Base-by-base conservation (phyloP, 1,284 basidiomycete genomes). In the Naganishia sp. region DNA sequence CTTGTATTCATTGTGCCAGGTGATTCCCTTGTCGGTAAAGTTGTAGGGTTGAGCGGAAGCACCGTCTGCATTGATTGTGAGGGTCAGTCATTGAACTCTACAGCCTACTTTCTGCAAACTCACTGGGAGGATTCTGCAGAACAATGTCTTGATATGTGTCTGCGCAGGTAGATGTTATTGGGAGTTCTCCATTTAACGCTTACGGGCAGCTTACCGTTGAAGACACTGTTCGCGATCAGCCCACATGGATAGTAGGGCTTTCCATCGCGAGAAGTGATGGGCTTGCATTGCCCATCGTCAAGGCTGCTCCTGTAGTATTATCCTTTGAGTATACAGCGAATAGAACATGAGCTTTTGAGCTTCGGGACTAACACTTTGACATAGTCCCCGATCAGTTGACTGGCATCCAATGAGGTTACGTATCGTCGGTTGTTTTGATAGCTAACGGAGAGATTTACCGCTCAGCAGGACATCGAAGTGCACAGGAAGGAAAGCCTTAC, bases 401-500 rank as follows among this genome's bases (percentile, higher is more conserved):
- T 83, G 7, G 88, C 83, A 75, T 94, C 86, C 63, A 93, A 81
- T 76, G 91, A 95, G 83, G 95, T 92, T 69, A 99, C 94, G 77
- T 99, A 99, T 75, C 96, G 87, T 55, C 96, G 88, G 79, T 99
- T 96, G 79, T 99, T 99, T 84, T 99, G 96, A 82, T 89, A 99
- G 83, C 79, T 79, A 43, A 13, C n/a, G 25, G 55, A 16, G n/a
- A 44, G 31, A 63, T 2, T 21, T 16, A n/a, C 13, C 53, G 31
- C 6, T 15, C 25, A 52, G 46, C 42, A 39, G 13, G 13, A 39
- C 36, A 39, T 13, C 6, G 13, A 39, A 7, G 21, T 31, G 23
- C n/a, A 33, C 31, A 21, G 42, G 9, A 33, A 43, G 36, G 18
- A 10, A 10, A 15, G 46, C 68, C 77, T 68, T 53, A 79, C 78